These are phyloP conservation scores for Coemansia sp. DNA, from an alignment of 192 early-diverging fungal genomes.

Conservation along the genomic window DNA sequence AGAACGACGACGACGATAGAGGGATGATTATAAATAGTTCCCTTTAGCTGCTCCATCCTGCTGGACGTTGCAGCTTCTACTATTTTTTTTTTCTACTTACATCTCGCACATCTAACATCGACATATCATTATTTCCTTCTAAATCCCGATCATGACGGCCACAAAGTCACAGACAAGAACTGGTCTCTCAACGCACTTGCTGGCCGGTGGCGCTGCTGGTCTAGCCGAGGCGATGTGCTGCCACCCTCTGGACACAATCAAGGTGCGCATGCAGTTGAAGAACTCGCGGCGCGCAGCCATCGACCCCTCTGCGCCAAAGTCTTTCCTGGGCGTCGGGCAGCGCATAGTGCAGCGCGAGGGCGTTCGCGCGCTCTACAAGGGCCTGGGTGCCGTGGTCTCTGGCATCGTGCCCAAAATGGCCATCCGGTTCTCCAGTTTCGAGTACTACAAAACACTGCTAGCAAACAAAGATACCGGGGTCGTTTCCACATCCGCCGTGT, in stretches of 20 bases:
- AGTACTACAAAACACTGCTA: slow-evolving; percentile 85
- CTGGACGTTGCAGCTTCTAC: background rate
- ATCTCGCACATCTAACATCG: background rate
- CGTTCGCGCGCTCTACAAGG: slow-evolving; percentile 91
- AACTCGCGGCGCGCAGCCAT: slow-evolving; percentile 52
- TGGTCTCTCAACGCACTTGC: slow-evolving; percentile 74
- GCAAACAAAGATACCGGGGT: slow-evolving; percentile 64
- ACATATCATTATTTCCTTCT: background rate
- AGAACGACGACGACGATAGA: background rate
- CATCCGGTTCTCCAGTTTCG: slow-evolving; percentile 96
- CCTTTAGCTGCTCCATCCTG: background rate
- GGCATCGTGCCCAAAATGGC: slow-evolving; percentile 99
- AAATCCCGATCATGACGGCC: background rate
- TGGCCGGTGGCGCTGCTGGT: slow-evolving; percentile 91
- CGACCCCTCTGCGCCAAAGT: slow-evolving; percentile 24
- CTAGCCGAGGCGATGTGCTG: slow-evolving; percentile 87
- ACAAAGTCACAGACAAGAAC: slow-evolving; percentile 43
- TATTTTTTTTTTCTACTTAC: background rate
- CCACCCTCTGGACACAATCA: slow-evolving; percentile 97
- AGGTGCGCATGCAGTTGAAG: slow-evolving; percentile 94
- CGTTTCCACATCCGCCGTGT: slow-evolving; percentile 68
- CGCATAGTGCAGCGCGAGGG: slow-evolving; percentile 88
- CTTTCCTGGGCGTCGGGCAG: slow-evolving; percentile 82
- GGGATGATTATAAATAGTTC: background rate
- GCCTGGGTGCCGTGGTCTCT: slow-evolving; percentile 91